Evolutionary conservation across 2,329 filamentous ascomycete species (phyloP).

Genomic region (Trichoderma arundinaceum): DNA sequence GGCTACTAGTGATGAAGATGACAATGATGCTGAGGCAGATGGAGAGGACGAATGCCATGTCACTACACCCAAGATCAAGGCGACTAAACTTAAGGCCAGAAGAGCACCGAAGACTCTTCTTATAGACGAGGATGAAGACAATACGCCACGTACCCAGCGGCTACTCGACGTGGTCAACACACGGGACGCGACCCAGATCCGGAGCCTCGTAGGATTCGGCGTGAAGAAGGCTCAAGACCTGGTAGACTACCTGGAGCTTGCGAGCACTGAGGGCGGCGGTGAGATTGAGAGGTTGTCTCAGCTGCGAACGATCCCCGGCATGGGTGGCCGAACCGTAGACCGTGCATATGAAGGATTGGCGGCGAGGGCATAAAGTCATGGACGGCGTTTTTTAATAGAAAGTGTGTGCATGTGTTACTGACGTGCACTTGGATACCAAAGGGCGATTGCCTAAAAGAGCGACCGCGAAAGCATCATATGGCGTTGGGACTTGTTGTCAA

Average conservation of each 20-base stretch:
- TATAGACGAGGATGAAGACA: constrained; percentile 48
- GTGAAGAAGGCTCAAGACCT: constrained; percentile 71
- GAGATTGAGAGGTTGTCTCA: constrained; percentile 57
- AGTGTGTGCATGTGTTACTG: constrained; percentile 14
- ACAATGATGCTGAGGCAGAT: constrained; percentile 36
- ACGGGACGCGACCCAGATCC: constrained; percentile 68
- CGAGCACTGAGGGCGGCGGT: constrained; percentile 48
- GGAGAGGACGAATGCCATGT: constrained; percentile 40
- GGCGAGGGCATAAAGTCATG: constrained; percentile 29
- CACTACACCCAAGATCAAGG: constrained; percentile 39
- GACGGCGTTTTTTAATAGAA: constrained; percentile 15
- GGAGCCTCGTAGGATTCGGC: constrained; percentile 71
- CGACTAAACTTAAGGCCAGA: constrained; percentile 44
- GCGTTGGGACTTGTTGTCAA: constrained; percentile 17
- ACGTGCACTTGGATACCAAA: constrained; percentile 26
- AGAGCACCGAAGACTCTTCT: constrained; percentile 37
- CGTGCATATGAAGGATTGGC: constrained; percentile 59
- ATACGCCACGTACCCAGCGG: constrained; percentile 63
- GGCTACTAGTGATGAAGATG: constrained; percentile 34
- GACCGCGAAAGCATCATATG: constrained; percentile 20
- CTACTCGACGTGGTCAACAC: constrained; percentile 76
- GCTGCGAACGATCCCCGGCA: constrained; percentile 60
- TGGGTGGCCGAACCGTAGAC: constrained; percentile 63
- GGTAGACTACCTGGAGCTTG: constrained; percentile 59
- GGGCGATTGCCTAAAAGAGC: constrained; percentile 8